Percentiles rank a stretch among this genome's conserved stretches.
These are phyloP conservation scores for Entophlyctis luteolus DNA, from an alignment of 192 early-diverging fungal species.

Conservation along the genomic window DNA sequence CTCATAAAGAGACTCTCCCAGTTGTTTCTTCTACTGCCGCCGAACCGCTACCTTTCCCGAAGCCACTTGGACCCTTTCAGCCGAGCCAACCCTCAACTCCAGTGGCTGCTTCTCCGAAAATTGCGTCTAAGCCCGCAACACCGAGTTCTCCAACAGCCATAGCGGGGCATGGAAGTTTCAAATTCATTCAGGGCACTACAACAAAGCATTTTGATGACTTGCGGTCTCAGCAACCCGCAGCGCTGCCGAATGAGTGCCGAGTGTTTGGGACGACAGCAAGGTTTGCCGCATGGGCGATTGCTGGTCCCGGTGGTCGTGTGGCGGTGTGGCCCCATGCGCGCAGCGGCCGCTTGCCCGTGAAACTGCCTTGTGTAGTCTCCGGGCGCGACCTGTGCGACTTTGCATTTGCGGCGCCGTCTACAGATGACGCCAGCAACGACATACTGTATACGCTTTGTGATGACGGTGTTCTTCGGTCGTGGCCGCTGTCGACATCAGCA, in stretches of 20 bases:
- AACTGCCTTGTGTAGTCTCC: conserved; percentile 56
- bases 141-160: background rate
- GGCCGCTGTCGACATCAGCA: conserved; percentile 26
- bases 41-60: background rate
- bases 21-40: background rate
- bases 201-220: conserved; percentile 60
- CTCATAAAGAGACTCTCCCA: background rate
- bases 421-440: conserved; percentile 49
- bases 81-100: background rate
- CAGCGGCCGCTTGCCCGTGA: conserved; percentile 64
- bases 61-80: background rate
- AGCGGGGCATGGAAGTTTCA: conserved; percentile 35
- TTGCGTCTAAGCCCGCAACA: background rate
- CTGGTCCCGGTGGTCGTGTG: conserved; percentile 77
- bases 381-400: conserved; percentile 64
- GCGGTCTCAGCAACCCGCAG: conserved; percentile 45
- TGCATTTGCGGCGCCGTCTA: conserved; percentile 68
- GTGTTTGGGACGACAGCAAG: conserved; percentile 54
- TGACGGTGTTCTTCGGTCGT: conserved; percentile 61
- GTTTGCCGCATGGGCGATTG: conserved; percentile 68
- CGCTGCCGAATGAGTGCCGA: conserved; percentile 50
- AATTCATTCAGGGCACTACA: conserved; percentile 38
- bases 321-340: conserved; percentile 57
- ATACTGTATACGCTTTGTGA: conserved; percentile 58
- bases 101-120: background rate